Evolutionary conservation across 2,329 filamentous ascomycete species (phyloP), one percentile per base, ranked within the genome.

Genomic region (Cryphonectria japonica): DNA sequence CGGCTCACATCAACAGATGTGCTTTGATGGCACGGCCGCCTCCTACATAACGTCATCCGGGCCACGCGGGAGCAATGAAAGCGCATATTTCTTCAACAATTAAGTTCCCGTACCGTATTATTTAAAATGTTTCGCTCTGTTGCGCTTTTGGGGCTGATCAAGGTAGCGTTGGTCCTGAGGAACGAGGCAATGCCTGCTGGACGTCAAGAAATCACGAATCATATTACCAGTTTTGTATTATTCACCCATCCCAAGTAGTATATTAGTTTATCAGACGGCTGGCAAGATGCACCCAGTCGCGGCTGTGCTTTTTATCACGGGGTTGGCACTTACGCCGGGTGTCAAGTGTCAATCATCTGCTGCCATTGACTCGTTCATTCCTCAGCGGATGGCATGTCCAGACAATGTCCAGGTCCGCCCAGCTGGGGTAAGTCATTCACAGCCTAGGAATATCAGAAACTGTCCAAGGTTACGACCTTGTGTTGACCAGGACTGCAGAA

Each of bases 321-420:
- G 32, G 6, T 11, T 37, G 59, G 3, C 34, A 22, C 19, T 61
- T 19, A n/a, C 19, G n/a, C 22, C 59, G 0, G 34, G 59, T 16
- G 59, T 61, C 34, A 39, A 34, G 1, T 61, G 34, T 14, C 59
- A 61, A 16, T 61, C 59, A 19, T 39, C 59, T 26, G 57, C 32
- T 26, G 22, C 11, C 7, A 61, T 61, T n/a, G 59, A 61, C 34
- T 61, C 59, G 32, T 61, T 61, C 59, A 61, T 61, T 37, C 59
- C 59, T 19, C 59, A 39, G 22, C 59, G 59, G 19, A 61, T 61
- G 59, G 59, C 59, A n/a, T 61, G 59, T 26, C 59, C 59, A 22
- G 34, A 61, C 1, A 34, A 61, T n/a, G 32, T 61, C 11, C 59
- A 61, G 19, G 11, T 61, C 9, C 59, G 59, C 39, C 8, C 59